Evolutionary conservation across 441 rosid genomes (phyloP), one percentile per base, ranked within the genome.

Genomic region (Pelargonium australe): DNA sequence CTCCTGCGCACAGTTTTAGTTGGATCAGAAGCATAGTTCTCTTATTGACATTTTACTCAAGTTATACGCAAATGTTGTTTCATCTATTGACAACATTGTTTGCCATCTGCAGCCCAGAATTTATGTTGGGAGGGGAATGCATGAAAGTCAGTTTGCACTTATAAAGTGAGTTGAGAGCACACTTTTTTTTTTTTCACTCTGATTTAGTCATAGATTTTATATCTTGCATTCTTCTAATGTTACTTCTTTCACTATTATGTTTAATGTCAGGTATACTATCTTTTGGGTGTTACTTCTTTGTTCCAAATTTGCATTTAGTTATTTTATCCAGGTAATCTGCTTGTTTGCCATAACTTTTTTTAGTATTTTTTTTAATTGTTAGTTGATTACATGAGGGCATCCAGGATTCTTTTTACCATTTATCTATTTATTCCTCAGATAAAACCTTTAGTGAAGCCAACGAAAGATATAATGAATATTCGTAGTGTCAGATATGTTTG

Each of bases 91-190:
- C 69, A 66, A 51, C 14, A 65, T 45, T 31, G 70, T 71, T 66
- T 69, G 55, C 60, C 69, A 13, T 73, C 68, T 80, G 81, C 95
- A 95, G 98, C 99, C 96, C 70, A 89, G 99, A 82, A 84, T 92
- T 72, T 95, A 92, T 68, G 77, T 95, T 40, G 99, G 98, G 64
- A 88, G 98, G 79, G 99, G 99, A 73, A 92, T 95, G 98, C 99
- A 95, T 80, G 99, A 95, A 82, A 95, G 98, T 76, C 99, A 95
- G 77, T 83, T 92, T 83, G 73, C 95, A 68, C 94, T 95, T 64
- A 68, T 95, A 67, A 92, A 90, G 99, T 95, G 78, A 89, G 98
- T 84, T 61, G 62, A 37, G 63, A 68, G 44, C 69, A 20, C 23
- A 20, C 23, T 20, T 20, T 20, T 11, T 64, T 55, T 20, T 20